phyloP scores from a whole-genome alignment of 164 flowering plant genomes.

The Aristolochia contorta region DNA sequence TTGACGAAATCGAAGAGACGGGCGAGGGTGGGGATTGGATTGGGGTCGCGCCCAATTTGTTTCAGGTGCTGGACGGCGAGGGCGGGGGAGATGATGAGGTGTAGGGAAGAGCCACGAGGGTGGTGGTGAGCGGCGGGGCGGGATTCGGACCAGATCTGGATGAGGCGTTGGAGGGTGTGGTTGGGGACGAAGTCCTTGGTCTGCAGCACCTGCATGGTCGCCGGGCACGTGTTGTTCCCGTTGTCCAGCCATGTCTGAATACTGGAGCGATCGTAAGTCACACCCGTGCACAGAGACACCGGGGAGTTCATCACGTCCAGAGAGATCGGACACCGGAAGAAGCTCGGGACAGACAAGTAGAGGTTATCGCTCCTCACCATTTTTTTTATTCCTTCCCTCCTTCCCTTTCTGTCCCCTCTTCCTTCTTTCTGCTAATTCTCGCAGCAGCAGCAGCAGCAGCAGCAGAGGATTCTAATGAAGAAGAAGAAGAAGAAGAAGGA shows the following conservation, averaged over 20 bases:
- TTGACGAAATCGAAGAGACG: slow-evolving; percentile 23
- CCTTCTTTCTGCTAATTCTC: background rate
- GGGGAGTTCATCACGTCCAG: slow-evolving; percentile 91
- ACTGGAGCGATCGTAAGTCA: slow-evolving; percentile 83
- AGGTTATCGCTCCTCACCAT: slow-evolving; percentile 49
- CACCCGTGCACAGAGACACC: slow-evolving; percentile 82
- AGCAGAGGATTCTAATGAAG: too few species aligned
- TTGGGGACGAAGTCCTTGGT: slow-evolving; percentile 68
- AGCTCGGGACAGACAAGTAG: slow-evolving; percentile 57
- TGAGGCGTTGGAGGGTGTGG: slow-evolving; percentile 70
- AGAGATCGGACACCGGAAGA: slow-evolving; percentile 83
- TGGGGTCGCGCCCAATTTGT: background rate
- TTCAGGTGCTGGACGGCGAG: background rate
- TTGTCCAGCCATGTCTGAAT: slow-evolving; percentile 84
- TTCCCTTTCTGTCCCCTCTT: background rate
- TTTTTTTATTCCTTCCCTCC: background rate
- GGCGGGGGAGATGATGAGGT: background rate
- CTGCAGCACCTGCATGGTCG: slow-evolving; percentile 80
- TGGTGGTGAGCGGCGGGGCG: background rate
- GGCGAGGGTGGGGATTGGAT: background rate
- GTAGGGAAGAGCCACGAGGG: background rate
- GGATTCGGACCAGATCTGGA: slow-evolving; percentile 72
- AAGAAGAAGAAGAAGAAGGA: too few species aligned
- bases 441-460: background rate
- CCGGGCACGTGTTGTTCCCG: slow-evolving; percentile 94